phyloP scores from a whole-genome alignment of 495 filamentous ascomycete species.

The Trichoderma parareesei region DNA sequence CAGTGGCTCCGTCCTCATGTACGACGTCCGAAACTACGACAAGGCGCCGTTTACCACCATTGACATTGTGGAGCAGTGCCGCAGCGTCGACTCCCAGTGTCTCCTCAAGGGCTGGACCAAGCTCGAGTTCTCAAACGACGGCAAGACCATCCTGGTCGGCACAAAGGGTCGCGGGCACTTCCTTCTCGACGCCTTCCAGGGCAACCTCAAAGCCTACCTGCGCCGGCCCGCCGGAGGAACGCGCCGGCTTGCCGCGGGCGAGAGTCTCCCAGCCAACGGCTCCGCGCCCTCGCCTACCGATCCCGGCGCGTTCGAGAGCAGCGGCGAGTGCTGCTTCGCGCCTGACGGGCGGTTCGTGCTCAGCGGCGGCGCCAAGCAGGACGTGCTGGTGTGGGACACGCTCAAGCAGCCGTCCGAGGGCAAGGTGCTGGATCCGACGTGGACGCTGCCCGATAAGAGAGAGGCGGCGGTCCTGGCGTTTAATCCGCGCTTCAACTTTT shows the following conservation, averaged over 20 bases:
- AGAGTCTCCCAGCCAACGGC: conserved; percentile 24
- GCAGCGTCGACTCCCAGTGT: conserved; percentile 23
- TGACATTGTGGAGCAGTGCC: conserved; percentile 51
- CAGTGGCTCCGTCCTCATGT: conserved; percentile 70
- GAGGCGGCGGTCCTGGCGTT: conserved; percentile 70
- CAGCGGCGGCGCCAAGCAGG: conserved; percentile 59
- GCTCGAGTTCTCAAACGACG: conserved; percentile 91
- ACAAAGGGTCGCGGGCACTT: conserved; percentile 78
- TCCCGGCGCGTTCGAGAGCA: conserved; percentile 35
- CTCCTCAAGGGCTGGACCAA: conserved; percentile 65
- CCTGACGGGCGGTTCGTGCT: conserved; percentile 83
- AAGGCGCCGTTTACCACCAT: conserved; percentile 83
- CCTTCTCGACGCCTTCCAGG: conserved; percentile 83
- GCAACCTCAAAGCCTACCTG: conserved; percentile 59
- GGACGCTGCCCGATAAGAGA: conserved; percentile 55
- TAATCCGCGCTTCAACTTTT: conserved; percentile 84
- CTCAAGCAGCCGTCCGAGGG: conserved; percentile 44
- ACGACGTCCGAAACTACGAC: conserved; percentile 88
- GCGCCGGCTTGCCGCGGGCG: conserved; percentile 41
- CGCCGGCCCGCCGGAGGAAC: conserved; percentile 33
- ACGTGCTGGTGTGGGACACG: conserved; percentile 79
- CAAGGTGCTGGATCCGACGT: conserved; percentile 55
- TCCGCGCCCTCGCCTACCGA: not conserved
- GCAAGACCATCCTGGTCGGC: conserved; percentile 72
- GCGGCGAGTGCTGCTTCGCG: conserved; percentile 78